Percentiles rank a stretch among this genome's conserved stretches.
Conservation (phyloP, 1,284 basidiomycete genomes). For the Marasmius oreades region DNA sequence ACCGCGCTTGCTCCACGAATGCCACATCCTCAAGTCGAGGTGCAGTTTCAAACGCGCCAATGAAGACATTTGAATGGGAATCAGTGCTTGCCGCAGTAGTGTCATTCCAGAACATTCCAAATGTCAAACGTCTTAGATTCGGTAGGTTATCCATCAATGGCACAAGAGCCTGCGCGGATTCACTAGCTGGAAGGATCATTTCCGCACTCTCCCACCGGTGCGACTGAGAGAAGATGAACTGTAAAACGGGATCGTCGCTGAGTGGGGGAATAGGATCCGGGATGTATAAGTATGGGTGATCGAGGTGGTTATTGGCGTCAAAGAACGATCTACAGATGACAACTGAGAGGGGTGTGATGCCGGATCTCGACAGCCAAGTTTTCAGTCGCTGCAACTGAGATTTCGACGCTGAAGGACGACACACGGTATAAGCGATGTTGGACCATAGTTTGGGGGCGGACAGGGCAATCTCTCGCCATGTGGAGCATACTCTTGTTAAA, state of each 20-base stretch:
- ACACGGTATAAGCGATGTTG: constrained; percentile 1
- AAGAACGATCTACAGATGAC: constrained; percentile 1
- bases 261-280: constrained; percentile 1
- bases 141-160: not conserved
- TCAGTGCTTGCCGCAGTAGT: not conserved
- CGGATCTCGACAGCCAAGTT: not conserved
- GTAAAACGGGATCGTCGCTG: not conserved
- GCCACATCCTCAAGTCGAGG: not conserved
- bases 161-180: not conserved
- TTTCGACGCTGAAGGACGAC: not conserved
- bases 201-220: not conserved
- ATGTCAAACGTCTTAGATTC: not conserved
- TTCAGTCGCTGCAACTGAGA: not conserved
- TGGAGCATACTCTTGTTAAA: not conserved
- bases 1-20: not conserved
- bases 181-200: not conserved
- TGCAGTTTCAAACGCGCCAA: not conserved
- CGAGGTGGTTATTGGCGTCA: not conserved
- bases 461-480: not conserved
- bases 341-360: not conserved
- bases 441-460: not conserved
- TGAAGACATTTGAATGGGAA: not conserved
- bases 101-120: constrained; percentile 1
- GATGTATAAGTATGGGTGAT: not conserved
- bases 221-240: not conserved